Evolutionary conservation across 768 basidiomycete genomes (phyloP).

Genomic region (Lactifluus volemus): DNA sequence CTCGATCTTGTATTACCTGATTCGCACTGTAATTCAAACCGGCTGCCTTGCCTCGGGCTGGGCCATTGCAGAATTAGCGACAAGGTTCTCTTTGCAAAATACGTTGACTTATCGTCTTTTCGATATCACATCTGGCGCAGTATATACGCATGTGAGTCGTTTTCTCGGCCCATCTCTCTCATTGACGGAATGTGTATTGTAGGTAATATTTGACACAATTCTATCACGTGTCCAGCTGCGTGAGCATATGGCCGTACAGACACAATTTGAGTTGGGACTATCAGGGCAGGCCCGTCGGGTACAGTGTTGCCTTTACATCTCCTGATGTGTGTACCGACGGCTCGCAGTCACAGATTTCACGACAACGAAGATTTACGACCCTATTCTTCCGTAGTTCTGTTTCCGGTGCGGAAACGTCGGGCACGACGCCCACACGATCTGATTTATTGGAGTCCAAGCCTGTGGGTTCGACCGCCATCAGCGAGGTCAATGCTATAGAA

Average conservation of each 20-base stretch:
- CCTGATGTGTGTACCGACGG: background rate
- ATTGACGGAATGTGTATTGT: background rate
- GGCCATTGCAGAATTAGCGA: background rate
- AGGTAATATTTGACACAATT: background rate
- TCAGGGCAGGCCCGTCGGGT: background rate
- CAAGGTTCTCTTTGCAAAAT: background rate
- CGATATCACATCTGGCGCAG: background rate
- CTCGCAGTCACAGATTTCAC: background rate
- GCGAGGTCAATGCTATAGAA: background rate
- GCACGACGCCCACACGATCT: background rate
- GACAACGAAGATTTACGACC: background rate
- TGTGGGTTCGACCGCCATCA: background rate
- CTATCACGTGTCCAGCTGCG: background rate
- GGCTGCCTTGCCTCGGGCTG: background rate
- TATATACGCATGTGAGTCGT: constrained; percentile 4
- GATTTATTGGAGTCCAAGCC: background rate
- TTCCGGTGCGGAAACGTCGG: background rate
- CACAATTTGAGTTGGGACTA: background rate
- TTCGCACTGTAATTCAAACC: background rate
- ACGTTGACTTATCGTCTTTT: background rate
- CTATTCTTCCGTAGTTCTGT: background rate
- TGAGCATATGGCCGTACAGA: background rate
- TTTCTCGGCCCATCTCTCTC: background rate
- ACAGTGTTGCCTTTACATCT: background rate
- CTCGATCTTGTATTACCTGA: background rate